Base-by-base conservation (phyloP, 306 rosid species). In the Dryas drummondii region DNA sequence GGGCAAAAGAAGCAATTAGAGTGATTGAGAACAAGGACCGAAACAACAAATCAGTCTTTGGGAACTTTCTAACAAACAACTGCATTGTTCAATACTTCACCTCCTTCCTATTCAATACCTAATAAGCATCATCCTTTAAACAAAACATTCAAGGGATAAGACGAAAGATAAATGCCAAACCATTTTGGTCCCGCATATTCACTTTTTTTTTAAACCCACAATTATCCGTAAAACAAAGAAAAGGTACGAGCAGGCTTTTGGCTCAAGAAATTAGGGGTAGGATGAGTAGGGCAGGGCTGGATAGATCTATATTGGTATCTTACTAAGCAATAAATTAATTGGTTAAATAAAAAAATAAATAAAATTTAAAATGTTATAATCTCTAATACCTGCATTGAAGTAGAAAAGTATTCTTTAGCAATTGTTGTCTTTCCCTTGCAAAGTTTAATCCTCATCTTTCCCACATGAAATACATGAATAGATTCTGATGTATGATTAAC, bases 401-500 rank as follows among this genome's bases (percentile, higher is more conserved):
- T 54, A 64, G 97, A 91, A 82, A 90, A 93, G 80, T 87, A 91
- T 76, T 93, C 98, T 82, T 93, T 90, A 59, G 90, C 84, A 65
- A 89, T 79, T 27, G 93, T 86, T 56, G 87, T 66, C 77, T 85
- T 90, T 67, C 90, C 96, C 78, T 87, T 90, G 83, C 87, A 79
- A 53, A 93, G 88, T 79, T 93, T 93, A 86, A 93, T 89, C 83
- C 98, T 86, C 98, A 93, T 93, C 80, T 89, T 90, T 75, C 98
- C 98, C 60, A 90, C 87, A 80, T 93, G 90, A 77, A 93, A 86
- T 37, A 66, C 85, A 79, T 93, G 97, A 64, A 93, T 89, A n/a
- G 97, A 87, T 78, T 93, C 97, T 6, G 84, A 81, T 52, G 84
- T 77, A 76, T 84, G 84, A 70, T 83, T 78, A 56, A 69, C 82